Percentiles rank a stretch among this genome's conserved stretches.
Evolutionary conservation across 208 protist species (phyloP).

Genomic region (Acanthamoeba quina): DNA sequence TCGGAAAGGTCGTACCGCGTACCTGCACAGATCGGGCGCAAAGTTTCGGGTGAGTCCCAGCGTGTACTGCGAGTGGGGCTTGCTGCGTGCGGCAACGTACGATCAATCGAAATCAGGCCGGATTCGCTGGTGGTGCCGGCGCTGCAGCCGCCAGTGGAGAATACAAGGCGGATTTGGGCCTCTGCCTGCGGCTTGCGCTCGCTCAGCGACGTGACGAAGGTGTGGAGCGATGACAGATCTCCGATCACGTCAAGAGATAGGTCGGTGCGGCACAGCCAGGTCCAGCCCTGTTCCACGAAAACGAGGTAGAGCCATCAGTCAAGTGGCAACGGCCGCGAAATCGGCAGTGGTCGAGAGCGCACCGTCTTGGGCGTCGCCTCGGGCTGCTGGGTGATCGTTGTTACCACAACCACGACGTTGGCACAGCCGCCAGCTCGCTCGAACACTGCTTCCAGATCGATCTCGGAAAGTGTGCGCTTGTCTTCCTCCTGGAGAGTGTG

Average conservation of each 20-base stretch:
- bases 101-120: neutral
- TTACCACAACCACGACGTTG: constrained; percentile 5
- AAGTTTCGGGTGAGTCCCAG: no score
- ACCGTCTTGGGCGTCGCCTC: neutral
- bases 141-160: neutral
- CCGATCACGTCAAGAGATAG: neutral
- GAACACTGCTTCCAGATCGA: neutral
- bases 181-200: neutral
- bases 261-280: constrained; percentile 17
- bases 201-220: constrained; percentile 33
- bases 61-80: no score
- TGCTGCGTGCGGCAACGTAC: neutral
- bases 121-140: neutral
- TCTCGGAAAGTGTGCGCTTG: neutral
- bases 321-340: neutral
- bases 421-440: neutral
- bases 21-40: neutral
- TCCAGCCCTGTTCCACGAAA: neutral
- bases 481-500: neutral
- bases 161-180: neutral
- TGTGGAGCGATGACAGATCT: neutral
- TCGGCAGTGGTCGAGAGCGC: neutral
- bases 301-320: neutral
- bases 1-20: neutral
- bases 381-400: neutral